phyloP scores from a whole-genome alignment of 2,329 filamentous ascomycete genomes.

The Aspergillus neotritici region DNA sequence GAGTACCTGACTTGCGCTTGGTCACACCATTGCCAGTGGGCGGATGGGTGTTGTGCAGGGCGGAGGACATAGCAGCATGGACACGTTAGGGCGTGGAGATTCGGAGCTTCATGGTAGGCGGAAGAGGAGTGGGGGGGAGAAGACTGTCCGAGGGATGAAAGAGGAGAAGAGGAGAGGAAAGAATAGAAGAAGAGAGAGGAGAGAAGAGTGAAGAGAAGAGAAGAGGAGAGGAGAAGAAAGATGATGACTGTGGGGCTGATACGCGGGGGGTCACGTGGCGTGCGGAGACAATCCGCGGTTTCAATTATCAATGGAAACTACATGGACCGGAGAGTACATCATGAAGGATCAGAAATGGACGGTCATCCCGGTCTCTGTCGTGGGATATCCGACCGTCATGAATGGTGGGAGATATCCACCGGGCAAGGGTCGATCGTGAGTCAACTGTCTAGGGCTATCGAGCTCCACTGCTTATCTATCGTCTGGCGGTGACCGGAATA shows the following conservation, averaged over 20 bases:
- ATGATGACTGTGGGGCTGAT: not conserved
- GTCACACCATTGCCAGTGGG: slow-evolving; percentile 31
- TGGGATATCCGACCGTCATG: too few species aligned
- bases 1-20: slow-evolving; percentile 38
- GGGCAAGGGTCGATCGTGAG: too few species aligned
- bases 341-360: too few species aligned
- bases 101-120: slow-evolving; percentile 9
- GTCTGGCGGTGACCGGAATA: too few species aligned
- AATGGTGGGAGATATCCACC: not conserved
- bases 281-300: not conserved
- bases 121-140: not conserved
- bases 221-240: not conserved
- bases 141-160: too few species aligned
- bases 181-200: not conserved
- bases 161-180: not conserved
- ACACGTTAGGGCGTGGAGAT: slow-evolving; percentile 14
- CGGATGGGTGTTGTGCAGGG: slow-evolving; percentile 28
- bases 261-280: not conserved
- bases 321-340: too few species aligned
- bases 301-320: too few species aligned
- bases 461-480: too few species aligned
- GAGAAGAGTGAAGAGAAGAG: slow-evolving; percentile 4
- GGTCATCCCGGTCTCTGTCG: too few species aligned
- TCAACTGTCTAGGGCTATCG: too few species aligned
- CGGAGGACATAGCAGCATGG: slow-evolving; percentile 34